Conservation (phyloP, 441 rosid species). For the Manihot esculenta region DNA sequence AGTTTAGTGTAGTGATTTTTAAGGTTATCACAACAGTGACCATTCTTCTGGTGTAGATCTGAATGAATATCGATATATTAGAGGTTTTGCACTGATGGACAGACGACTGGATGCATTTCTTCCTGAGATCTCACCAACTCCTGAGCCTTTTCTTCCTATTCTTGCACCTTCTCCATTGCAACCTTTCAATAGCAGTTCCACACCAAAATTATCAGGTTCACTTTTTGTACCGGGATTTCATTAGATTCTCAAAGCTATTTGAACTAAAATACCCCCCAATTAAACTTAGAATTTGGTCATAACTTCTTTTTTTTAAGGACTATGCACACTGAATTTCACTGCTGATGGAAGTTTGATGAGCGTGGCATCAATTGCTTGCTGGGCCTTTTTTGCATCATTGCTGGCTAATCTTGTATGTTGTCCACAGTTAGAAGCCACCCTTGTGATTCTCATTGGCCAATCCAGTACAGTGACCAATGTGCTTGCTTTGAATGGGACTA, state of each 20-base stretch:
- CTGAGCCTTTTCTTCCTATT: constrained; percentile 83
- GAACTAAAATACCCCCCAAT: constrained; percentile 10
- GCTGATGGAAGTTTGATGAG: constrained; percentile 68
- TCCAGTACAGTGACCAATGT: constrained; percentile 60
- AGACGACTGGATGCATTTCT: constrained; percentile 32
- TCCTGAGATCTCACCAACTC: constrained; percentile 70
- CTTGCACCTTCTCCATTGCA: constrained; percentile 83
- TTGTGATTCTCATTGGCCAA: constrained; percentile 72
- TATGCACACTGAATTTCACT: constrained; percentile 71
- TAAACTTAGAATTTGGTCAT: constrained; percentile 12
- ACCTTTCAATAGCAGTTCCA: constrained; percentile 61
- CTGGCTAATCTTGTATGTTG: constrained; percentile 93
- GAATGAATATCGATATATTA: constrained; percentile 29
- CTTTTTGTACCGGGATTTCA: constrained; percentile 10
- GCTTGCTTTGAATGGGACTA: constrained; percentile 67
- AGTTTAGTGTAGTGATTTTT: neutral
- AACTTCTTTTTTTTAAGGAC: constrained; percentile 45
- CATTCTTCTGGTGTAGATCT: constrained; percentile 46
- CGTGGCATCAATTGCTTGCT: constrained; percentile 78
- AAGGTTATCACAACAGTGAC: constrained; percentile 9
- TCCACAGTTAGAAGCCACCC: constrained; percentile 81
- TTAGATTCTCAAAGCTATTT: constrained; percentile 7
- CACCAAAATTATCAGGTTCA: constrained; percentile 78
- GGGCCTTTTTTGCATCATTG: constrained; percentile 69
- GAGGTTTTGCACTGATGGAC: constrained; percentile 25